Conservation (phyloP, 768 basidiomycete species). For the Suillus lakei region DNA sequence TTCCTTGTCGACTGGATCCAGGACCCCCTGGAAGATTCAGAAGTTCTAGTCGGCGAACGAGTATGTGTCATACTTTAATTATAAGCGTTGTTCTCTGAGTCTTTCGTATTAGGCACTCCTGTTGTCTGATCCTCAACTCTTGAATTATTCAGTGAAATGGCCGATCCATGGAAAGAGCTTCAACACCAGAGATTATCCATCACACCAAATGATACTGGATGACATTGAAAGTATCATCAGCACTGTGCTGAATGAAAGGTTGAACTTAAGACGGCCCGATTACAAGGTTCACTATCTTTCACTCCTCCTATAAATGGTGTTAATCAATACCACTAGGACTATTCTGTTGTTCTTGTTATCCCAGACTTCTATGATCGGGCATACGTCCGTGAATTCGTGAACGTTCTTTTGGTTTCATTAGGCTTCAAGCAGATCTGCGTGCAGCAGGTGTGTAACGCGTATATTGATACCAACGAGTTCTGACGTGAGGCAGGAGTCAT, state of each 20-base stretch:
- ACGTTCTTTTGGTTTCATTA: constrained; percentile 75
- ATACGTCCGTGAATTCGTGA: constrained; percentile 80
- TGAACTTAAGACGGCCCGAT: constrained; percentile 56
- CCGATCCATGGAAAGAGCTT: constrained; percentile 84
- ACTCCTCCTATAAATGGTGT: not conserved
- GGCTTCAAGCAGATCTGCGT: constrained; percentile 93
- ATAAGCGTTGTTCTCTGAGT: constrained; percentile 12
- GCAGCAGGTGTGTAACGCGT: constrained; percentile 67
- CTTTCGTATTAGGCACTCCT: constrained; percentile 60
- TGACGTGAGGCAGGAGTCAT: constrained; percentile 66
- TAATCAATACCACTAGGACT: constrained; percentile 55
- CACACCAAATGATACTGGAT: constrained; percentile 68
- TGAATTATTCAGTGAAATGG: constrained; percentile 79
- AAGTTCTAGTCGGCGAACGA: constrained; percentile 70
- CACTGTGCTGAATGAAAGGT: constrained; percentile 60
- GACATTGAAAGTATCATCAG: constrained; percentile 79
- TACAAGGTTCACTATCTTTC: constrained; percentile 56
- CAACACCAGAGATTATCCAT: constrained; percentile 80
- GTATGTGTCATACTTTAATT: constrained; percentile 38
- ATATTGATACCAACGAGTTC: not conserved
- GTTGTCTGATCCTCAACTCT: constrained; percentile 66
- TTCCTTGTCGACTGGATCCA: constrained; percentile 87
- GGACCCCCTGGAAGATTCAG: constrained; percentile 47
- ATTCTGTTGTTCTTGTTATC: constrained; percentile 86
- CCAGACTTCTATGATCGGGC: constrained; percentile 89